phyloP scores from a whole-genome alignment of 23 red algal genomes.

The Gracilaria caudata region DNA sequence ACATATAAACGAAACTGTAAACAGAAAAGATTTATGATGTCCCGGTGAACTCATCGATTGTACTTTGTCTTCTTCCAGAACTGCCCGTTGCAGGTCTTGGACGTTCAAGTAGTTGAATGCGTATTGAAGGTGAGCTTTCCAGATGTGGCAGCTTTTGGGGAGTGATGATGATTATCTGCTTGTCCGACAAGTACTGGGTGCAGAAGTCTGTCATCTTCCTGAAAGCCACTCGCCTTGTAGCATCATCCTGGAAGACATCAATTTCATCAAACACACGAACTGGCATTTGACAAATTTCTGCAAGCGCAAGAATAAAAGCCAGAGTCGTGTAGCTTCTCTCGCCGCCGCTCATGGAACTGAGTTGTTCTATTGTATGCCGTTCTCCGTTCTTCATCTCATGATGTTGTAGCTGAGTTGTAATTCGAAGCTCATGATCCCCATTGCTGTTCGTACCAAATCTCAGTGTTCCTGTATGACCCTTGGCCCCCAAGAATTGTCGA shows the following conservation, averaged over 20 bases:
- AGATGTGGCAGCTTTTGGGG: conserved; percentile 69
- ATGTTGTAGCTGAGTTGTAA: conserved; percentile 66
- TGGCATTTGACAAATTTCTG: conserved; percentile 83
- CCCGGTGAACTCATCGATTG: background rate
- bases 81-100: conserved; percentile 15
- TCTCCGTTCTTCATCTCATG: conserved; percentile 82
- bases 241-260: conserved; percentile 97
- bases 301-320: conserved; percentile 85
- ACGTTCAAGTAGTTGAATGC: conserved; percentile 27
- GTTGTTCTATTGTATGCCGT: conserved; percentile 59
- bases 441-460: conserved; percentile 49
- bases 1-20: too few species aligned
- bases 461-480: conserved; percentile 77
- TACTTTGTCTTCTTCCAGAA: conserved; percentile 24
- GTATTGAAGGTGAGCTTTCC: conserved; percentile 6
- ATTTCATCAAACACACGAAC: conserved; percentile 95
- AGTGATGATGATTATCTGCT: conserved; percentile 94
- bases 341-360: conserved; percentile 77
- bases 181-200: conserved; percentile 43
- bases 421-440: conserved; percentile 49
- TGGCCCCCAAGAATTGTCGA: conserved; percentile 69
- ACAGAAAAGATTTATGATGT: too few species aligned
- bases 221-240: conserved; percentile 77
- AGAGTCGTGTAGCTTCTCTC: conserved; percentile 90
- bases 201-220: conserved; percentile 75